Base-by-base conservation (phyloP, 2,329 filamentous ascomycete genomes). In the Neonectria magnoliae region DNA sequence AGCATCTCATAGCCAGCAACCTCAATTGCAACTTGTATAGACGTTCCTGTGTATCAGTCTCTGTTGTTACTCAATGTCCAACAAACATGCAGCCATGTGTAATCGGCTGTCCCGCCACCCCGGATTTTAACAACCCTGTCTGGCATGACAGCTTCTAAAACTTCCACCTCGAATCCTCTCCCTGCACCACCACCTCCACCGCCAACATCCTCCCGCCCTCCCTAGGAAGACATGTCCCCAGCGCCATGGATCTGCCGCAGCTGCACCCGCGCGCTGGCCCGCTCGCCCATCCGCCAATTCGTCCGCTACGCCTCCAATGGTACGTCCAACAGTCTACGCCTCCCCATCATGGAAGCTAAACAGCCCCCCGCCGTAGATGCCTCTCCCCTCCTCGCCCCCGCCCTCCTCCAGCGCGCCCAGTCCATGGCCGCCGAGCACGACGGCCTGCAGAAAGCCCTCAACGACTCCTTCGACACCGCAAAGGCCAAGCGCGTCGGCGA, bases 401-500 rank as follows among this genome's bases (percentile, higher is more conserved):
- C 84, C 45, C 83, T 92, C 57, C 83, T 92, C 62, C 81, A 84
- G 45, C 86, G 90, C 66, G 90, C 90, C 9, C 83, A 84, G 33
- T 82, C 81, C 64, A 79, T 91, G 48, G 81, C 87, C 0, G 79
- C 79, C 68, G 89, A 92, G 69, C 85, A 91, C 72, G 81, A 84
- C 31, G 77, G 81, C 48, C 81, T 92, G n/a, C 81, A 82, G 53
- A 76, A 76, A 27, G 76, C 81, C 18, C 83, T 90, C 22, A 82
- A 82, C 45, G 78, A 81, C 29, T 79, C 81, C 52, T 92, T 90
- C 73, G 87, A 91, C 69, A 71, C 82, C 0, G 83, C 84, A 56
- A 83, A 81, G 4, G 88, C 88, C 0, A 89, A 87, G 71, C 84
- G 89, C 41, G 81, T 84, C 1, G 89, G 89, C 71, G 88, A 91